Base-by-base conservation (phyloP, 2,329 filamentous ascomycete species). In the Penicillium sumatraense region DNA sequence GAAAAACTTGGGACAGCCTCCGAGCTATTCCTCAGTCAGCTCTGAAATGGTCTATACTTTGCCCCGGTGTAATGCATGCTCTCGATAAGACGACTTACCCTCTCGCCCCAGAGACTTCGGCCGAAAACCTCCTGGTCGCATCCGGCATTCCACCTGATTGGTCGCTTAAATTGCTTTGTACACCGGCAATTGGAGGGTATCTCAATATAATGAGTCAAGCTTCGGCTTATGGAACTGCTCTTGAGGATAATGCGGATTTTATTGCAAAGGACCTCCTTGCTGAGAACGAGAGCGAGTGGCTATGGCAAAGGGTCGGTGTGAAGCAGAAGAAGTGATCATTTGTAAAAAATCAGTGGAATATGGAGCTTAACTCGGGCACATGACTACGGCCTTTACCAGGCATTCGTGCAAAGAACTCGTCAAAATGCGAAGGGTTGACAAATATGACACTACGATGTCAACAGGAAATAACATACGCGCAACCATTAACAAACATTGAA, bases 11-110 rank as follows among this genome's bases (percentile, higher is more conserved):
- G 46, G 8, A 36, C 13, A 59, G 65, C 48, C 57, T 68, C 47
- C 57, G 60, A 57, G 44, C 53, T 16, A 29, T 65, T 2, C 21
- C 56, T 13, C 16, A 36, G 10, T 60, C 60, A 31, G 29, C 18
- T 10, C 10, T 66, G 36, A 56, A 55, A 36, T 67, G 64, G 64
- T 67, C 64, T 26, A 59, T 67, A 9, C 61, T 60, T 48, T 65
- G 63, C 36, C 62, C 65, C 42, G 58, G 16, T 33, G 5, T 58
- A 4, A 59, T 67, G 47, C 9, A 47, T 41, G 55, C 65, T 42
- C 56, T 59, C 49, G 56, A 61, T 38, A 41, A 59, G 44, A 45
- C 26, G 10, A 53, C 58, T 14, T 61, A 56, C 23, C 63, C 64
- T 36, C 45, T 56, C 36, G 44, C 58, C n/a, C 36, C 41, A 2